Base-by-base conservation (phyloP, 768 basidiomycete genomes). In the Lentinula boryana region DNA sequence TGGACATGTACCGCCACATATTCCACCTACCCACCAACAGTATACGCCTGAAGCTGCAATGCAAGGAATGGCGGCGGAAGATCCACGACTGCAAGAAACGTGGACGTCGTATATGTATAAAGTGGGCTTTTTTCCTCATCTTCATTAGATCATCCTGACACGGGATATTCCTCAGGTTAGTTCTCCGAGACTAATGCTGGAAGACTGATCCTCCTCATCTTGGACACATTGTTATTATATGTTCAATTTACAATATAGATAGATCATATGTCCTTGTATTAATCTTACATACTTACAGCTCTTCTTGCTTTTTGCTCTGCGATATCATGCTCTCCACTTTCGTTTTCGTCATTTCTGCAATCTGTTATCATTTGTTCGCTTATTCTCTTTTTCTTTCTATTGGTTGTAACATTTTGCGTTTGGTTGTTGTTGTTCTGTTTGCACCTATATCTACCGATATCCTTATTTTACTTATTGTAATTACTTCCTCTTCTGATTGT, bases 51-150 rank as follows among this genome's bases (percentile, higher is more conserved):
- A 76, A 16, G 75, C 68, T 44, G 80, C 77, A 10, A 67, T 80
- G 64, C 71, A 72, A 13, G 80, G 79, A 0, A 78, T 81, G 56
- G 79, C 79, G 8, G 80, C 79, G 33, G 83, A 84, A 57, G 84
- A 85, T 67, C 73, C 75, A 54, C 77, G 80, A 51, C 64, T 87
- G 59, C 83, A 85, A 70, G 87, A 88, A 71, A 87, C 86, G 9
- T 89, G 87, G 87, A 79, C 81, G 68, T 77, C 81, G 60, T 89
- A 86, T 73, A 83, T 87, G 77, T 77, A 80, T 62, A 84, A 84
- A 66, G 78, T 84, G 58, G 65, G 73, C 57, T 32, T 36, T 40
- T 52, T 21, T 50, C 23, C 48, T 16, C 44, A 13, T 27, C 16
- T 43, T 31, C 6, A 16, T 21, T 32, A 41, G n/a, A 13, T 52